These are phyloP conservation scores for Yarrowia sp. DNA, from an alignment of 805 yeast species.

Conservation along the genomic window DNA sequence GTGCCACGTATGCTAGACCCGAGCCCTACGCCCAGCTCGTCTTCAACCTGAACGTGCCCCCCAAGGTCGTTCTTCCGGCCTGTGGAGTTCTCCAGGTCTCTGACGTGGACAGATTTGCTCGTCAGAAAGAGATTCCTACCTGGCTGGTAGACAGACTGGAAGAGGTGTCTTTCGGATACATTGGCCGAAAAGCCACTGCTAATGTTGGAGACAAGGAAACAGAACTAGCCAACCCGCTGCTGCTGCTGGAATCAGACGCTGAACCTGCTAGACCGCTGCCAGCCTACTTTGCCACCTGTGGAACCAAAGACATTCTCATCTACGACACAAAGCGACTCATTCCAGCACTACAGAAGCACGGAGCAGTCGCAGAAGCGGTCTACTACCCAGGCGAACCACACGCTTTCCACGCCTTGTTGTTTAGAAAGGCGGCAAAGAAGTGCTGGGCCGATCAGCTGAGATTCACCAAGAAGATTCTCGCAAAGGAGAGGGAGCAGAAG, in stretches of 20 bases:
- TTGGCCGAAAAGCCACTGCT: not conserved
- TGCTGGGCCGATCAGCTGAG: constrained; percentile 14
- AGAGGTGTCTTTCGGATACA: constrained; percentile 1
- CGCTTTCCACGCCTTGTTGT: constrained; percentile 9
- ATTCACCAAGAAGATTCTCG: not conserved
- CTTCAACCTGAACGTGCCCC: not conserved
- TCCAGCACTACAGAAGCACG: constrained; percentile 2
- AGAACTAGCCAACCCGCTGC: constrained; percentile 5
- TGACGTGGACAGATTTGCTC: not conserved
- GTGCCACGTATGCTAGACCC: not conserved
- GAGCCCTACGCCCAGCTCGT: constrained; percentile 15
- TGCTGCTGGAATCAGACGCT: not conserved
- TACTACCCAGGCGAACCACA: constrained; percentile 14
- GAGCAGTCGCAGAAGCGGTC: not conserved
- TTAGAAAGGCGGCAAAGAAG: not conserved
- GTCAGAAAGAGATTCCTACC: not conserved
- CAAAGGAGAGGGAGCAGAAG: not conserved
- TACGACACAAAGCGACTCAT: constrained; percentile 19
- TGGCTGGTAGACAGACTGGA: not conserved
- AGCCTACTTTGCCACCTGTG: constrained; percentile 9
- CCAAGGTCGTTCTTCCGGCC: constrained; percentile 11
- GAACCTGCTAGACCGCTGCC: not conserved
- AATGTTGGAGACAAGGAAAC: not conserved
- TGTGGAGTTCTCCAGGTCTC: constrained; percentile 5
- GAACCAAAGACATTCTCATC: constrained; percentile 1